Evolutionary conservation across 2,329 filamentous ascomycete species (phyloP).

Genomic region (Eutypella sp.): DNA sequence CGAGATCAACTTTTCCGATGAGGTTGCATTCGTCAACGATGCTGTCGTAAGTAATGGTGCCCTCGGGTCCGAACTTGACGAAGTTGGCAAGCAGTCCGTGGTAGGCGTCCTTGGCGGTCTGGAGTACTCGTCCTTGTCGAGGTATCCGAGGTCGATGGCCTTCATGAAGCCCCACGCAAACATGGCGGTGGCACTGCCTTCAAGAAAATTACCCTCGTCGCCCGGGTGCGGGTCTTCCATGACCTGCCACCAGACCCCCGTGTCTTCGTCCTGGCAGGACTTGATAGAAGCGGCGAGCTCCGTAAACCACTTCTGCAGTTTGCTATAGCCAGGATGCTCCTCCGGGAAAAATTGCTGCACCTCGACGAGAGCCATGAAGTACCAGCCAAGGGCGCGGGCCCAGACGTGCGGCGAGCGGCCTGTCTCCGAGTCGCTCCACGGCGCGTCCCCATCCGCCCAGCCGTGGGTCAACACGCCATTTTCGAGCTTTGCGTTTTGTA

Average conservation of each 20-base stretch:
- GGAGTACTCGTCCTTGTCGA: background rate
- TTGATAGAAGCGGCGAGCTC: background rate
- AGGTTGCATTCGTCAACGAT: background rate
- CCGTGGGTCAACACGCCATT: background rate
- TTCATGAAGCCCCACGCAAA: background rate
- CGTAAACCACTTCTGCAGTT: background rate
- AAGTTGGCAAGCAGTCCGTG: background rate
- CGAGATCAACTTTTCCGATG: background rate
- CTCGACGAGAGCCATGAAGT: conserved; percentile 20
- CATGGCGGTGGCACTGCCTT: background rate
- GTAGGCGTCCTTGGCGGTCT: background rate
- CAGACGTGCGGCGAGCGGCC: conserved; percentile 18
- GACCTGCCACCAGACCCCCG: background rate
- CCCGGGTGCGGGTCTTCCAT: background rate
- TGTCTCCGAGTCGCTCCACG: conserved; percentile 8
- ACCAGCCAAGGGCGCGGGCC: conserved; percentile 22
- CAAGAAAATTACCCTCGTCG: background rate
- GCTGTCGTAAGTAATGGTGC: background rate
- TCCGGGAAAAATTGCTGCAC: conserved; percentile 18
- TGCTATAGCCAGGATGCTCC: conserved; percentile 11
- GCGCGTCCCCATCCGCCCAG: background rate
- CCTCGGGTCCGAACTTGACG: background rate
- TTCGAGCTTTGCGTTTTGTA: conserved; percentile 14
- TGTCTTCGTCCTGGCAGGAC: background rate
- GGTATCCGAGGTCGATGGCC: background rate